Evolutionary conservation across 2,329 filamentous ascomycete genomes (phyloP).

Genomic region (Aspergillus cejpii): DNA sequence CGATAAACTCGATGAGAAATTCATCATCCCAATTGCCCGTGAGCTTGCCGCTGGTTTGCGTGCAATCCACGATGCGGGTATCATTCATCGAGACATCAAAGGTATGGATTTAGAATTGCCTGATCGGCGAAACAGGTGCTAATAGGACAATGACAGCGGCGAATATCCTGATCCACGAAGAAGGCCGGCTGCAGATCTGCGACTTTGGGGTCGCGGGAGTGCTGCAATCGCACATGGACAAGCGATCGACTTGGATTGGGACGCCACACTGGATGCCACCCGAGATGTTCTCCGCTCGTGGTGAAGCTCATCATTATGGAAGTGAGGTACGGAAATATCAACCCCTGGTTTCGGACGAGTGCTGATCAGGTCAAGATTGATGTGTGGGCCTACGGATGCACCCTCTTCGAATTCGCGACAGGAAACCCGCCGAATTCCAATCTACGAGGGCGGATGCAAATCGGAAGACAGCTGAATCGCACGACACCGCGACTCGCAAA

Average conservation of each 20-base stretch:
- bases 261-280: conserved; percentile 63
- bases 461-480: conserved; percentile 41
- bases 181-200: conserved; percentile 56
- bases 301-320: conserved; percentile 41
- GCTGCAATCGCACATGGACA: conserved; percentile 53
- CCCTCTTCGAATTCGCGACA: conserved; percentile 45
- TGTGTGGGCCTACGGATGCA: conserved; percentile 48
- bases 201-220: conserved; percentile 62
- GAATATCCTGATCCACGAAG: conserved; percentile 58
- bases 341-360: not conserved
- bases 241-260: conserved; percentile 59
- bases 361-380: conserved; percentile 36
- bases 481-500: conserved; percentile 40
- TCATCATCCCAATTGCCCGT: conserved; percentile 57
- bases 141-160: conserved; percentile 41
- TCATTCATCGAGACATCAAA: conserved; percentile 61
- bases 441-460: conserved; percentile 43
- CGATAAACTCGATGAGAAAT: conserved; percentile 52
- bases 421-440: conserved; percentile 46
- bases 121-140: not conserved
- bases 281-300: conserved; percentile 46
- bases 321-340: conserved; percentile 40
- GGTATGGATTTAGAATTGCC: conserved; percentile 32
- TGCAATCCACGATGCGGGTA: conserved; percentile 58
- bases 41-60: conserved; percentile 57